A percentile compares a stretch with the other conserved stretches of the same genome.
Evolutionary conservation across 140 eudicot species (phyloP).

Genomic region (Bidens hawaiensis): DNA sequence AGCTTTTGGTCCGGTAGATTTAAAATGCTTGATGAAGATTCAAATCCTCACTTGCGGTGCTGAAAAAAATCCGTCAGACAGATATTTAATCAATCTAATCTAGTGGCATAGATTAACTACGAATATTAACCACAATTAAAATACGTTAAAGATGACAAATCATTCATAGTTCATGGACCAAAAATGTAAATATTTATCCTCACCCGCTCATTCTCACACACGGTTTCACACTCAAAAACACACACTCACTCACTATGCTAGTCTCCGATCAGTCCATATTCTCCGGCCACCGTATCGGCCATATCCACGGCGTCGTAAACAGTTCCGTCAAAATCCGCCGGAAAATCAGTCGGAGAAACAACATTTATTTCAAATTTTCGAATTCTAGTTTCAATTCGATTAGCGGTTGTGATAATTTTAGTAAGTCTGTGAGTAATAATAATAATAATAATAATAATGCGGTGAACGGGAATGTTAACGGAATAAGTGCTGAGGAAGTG

Average conservation of each 20-base stretch:
- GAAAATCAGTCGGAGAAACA: too few species aligned
- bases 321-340: constrained; percentile 18
- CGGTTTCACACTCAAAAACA: neutral
- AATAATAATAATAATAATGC: too few species aligned
- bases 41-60: too few species aligned
- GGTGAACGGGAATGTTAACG: too few species aligned
- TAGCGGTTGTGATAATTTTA: neutral
- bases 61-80: too few species aligned
- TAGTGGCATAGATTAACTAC: too few species aligned
- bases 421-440: neutral
- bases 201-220: constrained; percentile 38
- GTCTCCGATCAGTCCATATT: constrained; percentile 19
- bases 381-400: neutral
- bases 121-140: too few species aligned
- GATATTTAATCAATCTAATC: too few species aligned
- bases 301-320: neutral
- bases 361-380: neutral
- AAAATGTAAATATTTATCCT: constrained; percentile 23
- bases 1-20: too few species aligned
- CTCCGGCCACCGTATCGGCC: constrained; percentile 21
- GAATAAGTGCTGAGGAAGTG: constrained; percentile 29
- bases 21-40: too few species aligned
- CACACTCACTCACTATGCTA: constrained; percentile 25
- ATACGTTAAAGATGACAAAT: neutral
- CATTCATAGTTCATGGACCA: constrained; percentile 5